These are phyloP conservation scores for Neurospora cerealis DNA, from an alignment of 495 filamentous ascomycete species.

Conservation along the genomic window DNA sequence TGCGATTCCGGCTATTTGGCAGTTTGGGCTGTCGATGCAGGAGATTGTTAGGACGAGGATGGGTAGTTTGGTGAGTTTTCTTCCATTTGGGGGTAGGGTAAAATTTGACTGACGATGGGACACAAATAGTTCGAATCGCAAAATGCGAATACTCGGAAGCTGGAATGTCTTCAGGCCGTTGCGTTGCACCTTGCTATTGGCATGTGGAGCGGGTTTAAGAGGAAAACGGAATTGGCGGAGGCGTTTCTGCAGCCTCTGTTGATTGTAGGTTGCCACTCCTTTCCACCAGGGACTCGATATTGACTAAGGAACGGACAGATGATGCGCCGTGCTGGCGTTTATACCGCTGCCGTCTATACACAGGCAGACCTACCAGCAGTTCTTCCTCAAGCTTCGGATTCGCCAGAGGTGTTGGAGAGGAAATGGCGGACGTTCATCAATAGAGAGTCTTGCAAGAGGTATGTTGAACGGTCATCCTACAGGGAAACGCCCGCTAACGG, in stretches of 20 bases:
- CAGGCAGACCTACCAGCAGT: background rate
- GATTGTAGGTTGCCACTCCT: slow-evolving; percentile 15
- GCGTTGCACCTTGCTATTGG: slow-evolving; percentile 42
- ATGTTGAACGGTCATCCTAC: background rate
- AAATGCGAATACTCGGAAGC: slow-evolving; percentile 42
- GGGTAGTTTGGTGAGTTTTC: slow-evolving; percentile 19
- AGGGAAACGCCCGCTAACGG: background rate
- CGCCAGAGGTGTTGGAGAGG: slow-evolving; percentile 28
- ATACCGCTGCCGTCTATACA: background rate
- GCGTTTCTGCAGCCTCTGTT: slow-evolving; percentile 42
- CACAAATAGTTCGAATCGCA: slow-evolving; percentile 36
- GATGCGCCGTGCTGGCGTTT: slow-evolving; percentile 27
- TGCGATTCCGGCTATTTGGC: slow-evolving; percentile 38
- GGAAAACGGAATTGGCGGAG: slow-evolving; percentile 52
- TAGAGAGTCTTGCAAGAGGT: slow-evolving; percentile 30
- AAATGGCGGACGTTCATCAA: slow-evolving; percentile 41
- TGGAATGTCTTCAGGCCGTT: slow-evolving; percentile 42
- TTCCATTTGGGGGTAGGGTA: background rate
- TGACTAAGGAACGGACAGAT: slow-evolving; percentile 10
- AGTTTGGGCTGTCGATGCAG: slow-evolving; percentile 48
- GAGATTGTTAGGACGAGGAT: slow-evolving; percentile 41
- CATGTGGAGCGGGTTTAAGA: slow-evolving; percentile 51
- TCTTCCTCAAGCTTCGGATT: slow-evolving; percentile 27
- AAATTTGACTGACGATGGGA: background rate
- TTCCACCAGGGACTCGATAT: background rate